phyloP scores from a whole-genome alignment of 2,329 filamentous ascomycete genomes.

The Nigrospora osmanthi region DNA sequence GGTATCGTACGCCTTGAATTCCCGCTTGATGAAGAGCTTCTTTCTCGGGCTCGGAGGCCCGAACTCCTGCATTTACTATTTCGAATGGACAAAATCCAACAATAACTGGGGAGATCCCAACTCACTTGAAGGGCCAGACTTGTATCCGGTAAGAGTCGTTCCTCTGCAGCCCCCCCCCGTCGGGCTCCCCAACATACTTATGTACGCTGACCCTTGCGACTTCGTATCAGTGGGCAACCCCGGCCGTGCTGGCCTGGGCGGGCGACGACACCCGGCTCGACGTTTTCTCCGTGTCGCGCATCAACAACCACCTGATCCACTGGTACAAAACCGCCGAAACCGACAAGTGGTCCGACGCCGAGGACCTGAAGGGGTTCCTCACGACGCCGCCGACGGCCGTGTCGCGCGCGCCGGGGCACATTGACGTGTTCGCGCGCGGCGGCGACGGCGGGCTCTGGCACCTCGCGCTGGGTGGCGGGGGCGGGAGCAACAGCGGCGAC shows the following conservation, averaged over 20 bases:
- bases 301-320: conserved; percentile 2
- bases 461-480: neutral
- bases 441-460: conserved; percentile 1
- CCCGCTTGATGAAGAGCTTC: neutral
- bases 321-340: neutral
- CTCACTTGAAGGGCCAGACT: neutral
- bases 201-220: too few relatives aligned
- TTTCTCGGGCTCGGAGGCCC: neutral
- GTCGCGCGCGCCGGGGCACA: neutral
- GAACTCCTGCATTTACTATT: neutral
- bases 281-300: neutral
- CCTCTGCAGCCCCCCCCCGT: too few relatives aligned
- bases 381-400: conserved; percentile 2
- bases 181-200: too few relatives aligned
- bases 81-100: neutral
- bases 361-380: conserved; percentile 2
- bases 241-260: neutral
- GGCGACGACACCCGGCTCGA: conserved; percentile 2
- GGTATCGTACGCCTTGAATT: neutral
- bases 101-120: neutral
- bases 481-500: too few relatives aligned
- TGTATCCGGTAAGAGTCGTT: neutral
- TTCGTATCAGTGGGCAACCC: neutral
- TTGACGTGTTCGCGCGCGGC: conserved; percentile 1
- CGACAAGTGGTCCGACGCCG: neutral